Evolutionary conservation across 179 eudicot species (phyloP), one percentile per base, ranked within the genome.

Genomic region (Spinacia oleracea): DNA sequence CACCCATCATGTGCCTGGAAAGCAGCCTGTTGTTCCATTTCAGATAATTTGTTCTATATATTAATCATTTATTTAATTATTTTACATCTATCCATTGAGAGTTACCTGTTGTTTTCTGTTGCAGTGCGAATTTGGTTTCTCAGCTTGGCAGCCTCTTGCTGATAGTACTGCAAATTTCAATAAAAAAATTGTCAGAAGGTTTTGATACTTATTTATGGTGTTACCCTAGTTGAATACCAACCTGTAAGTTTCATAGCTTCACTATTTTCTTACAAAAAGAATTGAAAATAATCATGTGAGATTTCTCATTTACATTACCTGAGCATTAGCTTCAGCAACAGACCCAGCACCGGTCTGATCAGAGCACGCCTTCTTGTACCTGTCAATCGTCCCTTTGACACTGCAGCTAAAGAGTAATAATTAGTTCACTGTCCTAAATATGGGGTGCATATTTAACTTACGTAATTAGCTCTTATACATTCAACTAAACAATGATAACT

Each of bases 1-100:
- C 99, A 51, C 99, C 97, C 85, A 85, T 82, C 92, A 96, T 80
- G 27, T 93, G 83, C 94, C 97, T 96, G 78, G 79, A 83, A 83
- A 83, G 86, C 60, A 27, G 31, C 83, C 83, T 80, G 59, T 80
- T 73, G 64, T 80, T 15, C 23, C 21, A 60, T 83, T 56, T 83
- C 81, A 83, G 81, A 23, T 23, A 72, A 3, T 43, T 38, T 56
- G 58, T 1, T 50, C 15, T 20, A 55, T 10, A 14, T 0, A 40
- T 53, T 29, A 18, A 1, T 48, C 29, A 2, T 34, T 23, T 58
- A 0, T 27, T 51, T 20, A 0, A 14, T 23, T 58, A 25, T 6
- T 73, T 12, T 2, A 38, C 12, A 5, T 20, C 6, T 27, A n/a
- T 32, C 38, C 16, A 25, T 59, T 77, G 55, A 81, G 42, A 72